phyloP scores from a whole-genome alignment of 2,329 filamentous ascomycete species.

The Pseudofabraea citricarpa region DNA sequence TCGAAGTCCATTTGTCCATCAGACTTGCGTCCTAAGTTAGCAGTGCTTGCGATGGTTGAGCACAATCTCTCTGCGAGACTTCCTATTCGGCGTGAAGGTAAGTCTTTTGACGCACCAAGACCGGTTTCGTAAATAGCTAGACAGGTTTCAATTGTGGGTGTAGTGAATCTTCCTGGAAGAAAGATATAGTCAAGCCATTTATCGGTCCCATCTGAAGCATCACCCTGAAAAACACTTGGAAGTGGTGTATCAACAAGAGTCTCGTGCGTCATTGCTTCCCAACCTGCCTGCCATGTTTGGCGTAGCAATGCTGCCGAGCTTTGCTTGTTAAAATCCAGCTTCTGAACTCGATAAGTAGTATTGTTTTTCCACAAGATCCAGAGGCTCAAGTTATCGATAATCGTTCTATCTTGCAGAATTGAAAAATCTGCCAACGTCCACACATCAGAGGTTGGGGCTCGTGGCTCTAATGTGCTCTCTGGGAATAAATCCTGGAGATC shows the following conservation, averaged over 20 bases:
- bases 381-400: slow-evolving; percentile 52
- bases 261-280: slow-evolving; percentile 66
- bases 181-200: slow-evolving; percentile 85
- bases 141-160: slow-evolving; percentile 76
- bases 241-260: slow-evolving; percentile 45
- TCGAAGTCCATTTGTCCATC: slow-evolving; percentile 69
- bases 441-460: slow-evolving; percentile 65
- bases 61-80: slow-evolving; percentile 74
- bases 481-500: slow-evolving; percentile 70
- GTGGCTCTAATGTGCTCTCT: slow-evolving; percentile 59
- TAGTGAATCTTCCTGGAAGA: slow-evolving; percentile 76
- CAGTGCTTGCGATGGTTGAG: slow-evolving; percentile 64
- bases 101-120: slow-evolving; percentile 37
- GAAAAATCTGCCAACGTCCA: slow-evolving; percentile 79
- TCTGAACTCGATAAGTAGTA: slow-evolving; percentile 69
- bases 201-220: slow-evolving; percentile 68
- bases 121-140: slow-evolving; percentile 75
- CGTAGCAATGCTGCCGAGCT: slow-evolving; percentile 21
- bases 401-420: slow-evolving; percentile 46
- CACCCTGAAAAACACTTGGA: slow-evolving; percentile 55
- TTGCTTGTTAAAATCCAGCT: slow-evolving; percentile 63
- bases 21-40: slow-evolving; percentile 56
- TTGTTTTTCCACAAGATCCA: slow-evolving; percentile 87
- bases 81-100: slow-evolving; percentile 37
- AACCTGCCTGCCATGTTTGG: slow-evolving; percentile 58